phyloP scores from a whole-genome alignment of 148 eudicot genomes.

The Euryodendron excelsum region DNA sequence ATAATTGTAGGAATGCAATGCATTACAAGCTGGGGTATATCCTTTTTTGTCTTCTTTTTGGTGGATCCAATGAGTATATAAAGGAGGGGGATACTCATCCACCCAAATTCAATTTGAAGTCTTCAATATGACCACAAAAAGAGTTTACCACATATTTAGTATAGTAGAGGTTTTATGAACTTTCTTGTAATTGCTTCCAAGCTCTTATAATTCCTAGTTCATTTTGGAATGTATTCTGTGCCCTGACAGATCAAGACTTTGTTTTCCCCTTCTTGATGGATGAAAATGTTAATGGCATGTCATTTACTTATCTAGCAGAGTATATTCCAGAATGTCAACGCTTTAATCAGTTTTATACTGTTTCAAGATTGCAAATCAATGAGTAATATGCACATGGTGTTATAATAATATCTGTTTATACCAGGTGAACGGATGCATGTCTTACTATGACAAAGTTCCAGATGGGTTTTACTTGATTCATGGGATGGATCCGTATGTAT shows the following conservation, averaged over 20 bases:
- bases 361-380: neutral
- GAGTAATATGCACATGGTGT: neutral
- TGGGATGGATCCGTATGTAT: slow-evolving; percentile 76
- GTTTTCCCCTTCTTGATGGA: neutral
- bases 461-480: slow-evolving; percentile 71
- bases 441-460: slow-evolving; percentile 62
- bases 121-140: neutral
- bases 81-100: neutral
- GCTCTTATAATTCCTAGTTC: neutral
- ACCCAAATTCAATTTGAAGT: neutral
- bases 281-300: neutral
- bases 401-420: slow-evolving; percentile 14
- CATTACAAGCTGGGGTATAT: neutral
- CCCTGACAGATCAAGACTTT: neutral
- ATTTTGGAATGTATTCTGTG: neutral
- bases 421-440: slow-evolving; percentile 71
- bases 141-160: neutral
- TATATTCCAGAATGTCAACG: neutral
- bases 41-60: neutral
- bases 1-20: too few relatives aligned
- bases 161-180: neutral
- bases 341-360: neutral
- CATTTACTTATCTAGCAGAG: slow-evolving; percentile 2
- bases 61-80: neutral
- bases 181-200: neutral